phyloP scores from a whole-genome alignment of 345 rosid genomes.

The Linum lewisii region DNA sequence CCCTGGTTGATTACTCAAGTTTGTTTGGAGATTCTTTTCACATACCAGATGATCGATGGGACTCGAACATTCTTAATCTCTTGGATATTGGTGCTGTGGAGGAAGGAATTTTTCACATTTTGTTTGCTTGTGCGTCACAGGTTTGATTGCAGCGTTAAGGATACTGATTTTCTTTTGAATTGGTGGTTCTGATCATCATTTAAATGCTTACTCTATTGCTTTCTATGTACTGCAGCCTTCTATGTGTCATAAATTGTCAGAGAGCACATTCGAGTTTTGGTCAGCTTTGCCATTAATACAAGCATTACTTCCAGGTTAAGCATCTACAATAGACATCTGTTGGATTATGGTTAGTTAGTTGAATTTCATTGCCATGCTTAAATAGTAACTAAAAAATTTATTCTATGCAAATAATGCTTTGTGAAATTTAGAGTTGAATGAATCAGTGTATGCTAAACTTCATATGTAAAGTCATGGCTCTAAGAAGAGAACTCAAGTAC shows the following conservation, averaged over 20 bases:
- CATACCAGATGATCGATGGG: constrained; percentile 41
- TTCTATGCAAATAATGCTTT: neutral
- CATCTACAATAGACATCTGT: too few species aligned
- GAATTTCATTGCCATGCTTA: neutral
- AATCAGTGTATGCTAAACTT: neutral
- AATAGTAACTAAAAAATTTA: too few species aligned
- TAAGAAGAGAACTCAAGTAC: too few species aligned
- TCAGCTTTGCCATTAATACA: constrained; percentile 70
- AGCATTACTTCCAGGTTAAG: constrained; percentile 68
- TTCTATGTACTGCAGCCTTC: constrained; percentile 37
- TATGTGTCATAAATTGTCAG: constrained; percentile 57
- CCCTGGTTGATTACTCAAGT: constrained; percentile 46
- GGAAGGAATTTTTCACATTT: constrained; percentile 79
- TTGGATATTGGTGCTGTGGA: constrained; percentile 66
- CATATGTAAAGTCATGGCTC: neutral
- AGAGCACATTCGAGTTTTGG: constrained; percentile 50
- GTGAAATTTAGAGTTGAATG: neutral
- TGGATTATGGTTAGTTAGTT: too few species aligned
- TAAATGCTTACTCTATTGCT: constrained; percentile 13
- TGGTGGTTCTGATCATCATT: constrained; percentile 13
- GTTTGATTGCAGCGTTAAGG: constrained; percentile 35
- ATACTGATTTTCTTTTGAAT: constrained; percentile 6
- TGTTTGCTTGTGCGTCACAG: constrained; percentile 85
- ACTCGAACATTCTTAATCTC: constrained; percentile 39
- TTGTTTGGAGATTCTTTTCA: constrained; percentile 68